Evolutionary conservation across 306 rosid genomes (phyloP), one percentile per base, ranked within the genome.

Genomic region (Dryas octopetala): DNA sequence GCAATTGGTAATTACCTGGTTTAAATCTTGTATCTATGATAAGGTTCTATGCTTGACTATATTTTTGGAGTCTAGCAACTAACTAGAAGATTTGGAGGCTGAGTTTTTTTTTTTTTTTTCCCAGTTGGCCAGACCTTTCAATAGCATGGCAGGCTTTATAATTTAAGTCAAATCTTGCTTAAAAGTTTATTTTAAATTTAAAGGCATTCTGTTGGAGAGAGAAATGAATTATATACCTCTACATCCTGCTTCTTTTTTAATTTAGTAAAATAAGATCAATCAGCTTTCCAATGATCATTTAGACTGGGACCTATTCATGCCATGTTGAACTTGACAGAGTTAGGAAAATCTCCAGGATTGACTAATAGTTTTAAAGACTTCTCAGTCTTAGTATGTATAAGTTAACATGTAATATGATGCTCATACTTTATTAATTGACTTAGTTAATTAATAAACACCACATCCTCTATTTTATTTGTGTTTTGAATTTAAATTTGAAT

Each of bases 1-100:
- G 99, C 99, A 76, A 95, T 95, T 88, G 99, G 99, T 95, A 89
- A 83, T 76, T 78, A 74, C 59, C 71, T 86, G 58, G 74, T 69
- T 58, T 74, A 63, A 46, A 63, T 79, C 26, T 50, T 13, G 50
- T n/a, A 1, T 23, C 3, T 26, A 6, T 57, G 57, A 66, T 62
- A 11, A 48, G 51, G 47, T 68, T 70, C 52, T 76, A 61, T 55
- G 57, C 74, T 69, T 15, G 14, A 53, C 68, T 6, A 58, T 71
- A 67, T 45, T 55, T 11, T 55, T 51, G 6, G 13, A 46, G 47
- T 53, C 4, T 62, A 14, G 47, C 6, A 13, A 44, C 73, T n/a
- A 40, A 45, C 17, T 64, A 14, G 62, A 58, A 48, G 63, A 73
- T 41, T 68, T 61, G 43, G 62, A 9, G 57, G 26, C 16, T 47